These are phyloP conservation scores for Phytophthora capsici DNA, from an alignment of 352 stramenopile species.

Conservation along the genomic window DNA sequence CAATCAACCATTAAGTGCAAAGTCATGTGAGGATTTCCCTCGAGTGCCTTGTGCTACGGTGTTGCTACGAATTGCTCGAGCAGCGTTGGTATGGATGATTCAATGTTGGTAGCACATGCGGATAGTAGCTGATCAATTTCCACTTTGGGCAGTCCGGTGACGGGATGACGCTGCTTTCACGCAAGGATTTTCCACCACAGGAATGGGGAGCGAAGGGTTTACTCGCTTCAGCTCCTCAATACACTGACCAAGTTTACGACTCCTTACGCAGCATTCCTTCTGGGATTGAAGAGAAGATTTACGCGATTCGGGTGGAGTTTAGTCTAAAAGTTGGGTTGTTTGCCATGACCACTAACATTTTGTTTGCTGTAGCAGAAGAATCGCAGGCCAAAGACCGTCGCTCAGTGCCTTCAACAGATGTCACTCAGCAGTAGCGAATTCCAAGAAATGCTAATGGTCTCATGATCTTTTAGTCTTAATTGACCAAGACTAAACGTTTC, in stretches of 20 bases:
- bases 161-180: constrained; percentile 61
- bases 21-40: constrained; percentile 43
- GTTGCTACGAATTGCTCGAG: constrained; percentile 66
- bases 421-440: constrained; percentile 15
- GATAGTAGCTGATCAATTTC: neutral
- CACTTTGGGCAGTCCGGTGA: constrained; percentile 40
- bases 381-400: constrained; percentile 29
- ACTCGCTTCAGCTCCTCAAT: constrained; percentile 48
- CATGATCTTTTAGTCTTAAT: neutral
- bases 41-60: constrained; percentile 83
- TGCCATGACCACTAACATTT: neutral
- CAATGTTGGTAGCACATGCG: neutral
- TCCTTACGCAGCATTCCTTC: constrained; percentile 51
- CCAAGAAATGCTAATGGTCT: constrained; percentile 42
- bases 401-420: constrained; percentile 34
- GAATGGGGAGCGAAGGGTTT: constrained; percentile 70
- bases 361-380: constrained; percentile 23
- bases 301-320: constrained; percentile 49
- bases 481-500: neutral
- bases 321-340: neutral
- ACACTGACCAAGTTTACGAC: constrained; percentile 60
- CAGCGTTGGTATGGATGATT: constrained; percentile 46
- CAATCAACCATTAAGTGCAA: constrained; percentile 42
- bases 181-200: constrained; percentile 44
- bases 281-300: constrained; percentile 66